Evolutionary conservation across 345 rosid genomes (phyloP), one percentile per base, ranked within the genome.

Genomic region (Hibiscus mutabilis): DNA sequence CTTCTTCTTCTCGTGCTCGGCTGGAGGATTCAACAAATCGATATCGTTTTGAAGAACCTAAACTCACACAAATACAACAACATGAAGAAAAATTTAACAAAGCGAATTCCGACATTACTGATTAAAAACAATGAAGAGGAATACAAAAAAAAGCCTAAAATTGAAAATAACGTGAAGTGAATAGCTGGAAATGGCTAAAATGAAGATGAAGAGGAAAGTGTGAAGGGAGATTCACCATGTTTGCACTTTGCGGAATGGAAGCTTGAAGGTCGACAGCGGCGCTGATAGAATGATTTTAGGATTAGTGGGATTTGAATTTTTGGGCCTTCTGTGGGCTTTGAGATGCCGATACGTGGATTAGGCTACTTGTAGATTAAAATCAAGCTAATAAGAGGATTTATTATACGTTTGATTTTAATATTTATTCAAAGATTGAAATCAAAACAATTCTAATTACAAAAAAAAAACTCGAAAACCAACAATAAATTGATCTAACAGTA

Each of bases 1-100:
- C 72, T 85, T 85, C 57, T 57, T 81, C 81, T 83, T 85, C 84
- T 85, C 86, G 29, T 81, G 80, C 77, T 85, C 88, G 4, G 82
- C 83, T 0, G 85, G 86, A 18, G 88, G 86, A 11, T 83, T 81
- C 21, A 85, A 75, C 68, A 85, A 74, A 72, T 85, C 88, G 60
- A 85, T 63, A 14, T 85, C 88, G 70, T 85, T 85, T 74, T 81
- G 83, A 29, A 83, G 86, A 73, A 83, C 84, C 84, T 83, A 2
- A 64, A 21, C 2, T 19, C 68, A 40, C 68, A 19, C 16, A 5
- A 22, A 22, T 22, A 56, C 12, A 10, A 18, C 2, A 52, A 56
- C 62, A 42, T 2, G 12, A 40, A 40, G 9, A 24, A 63, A 11
- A 0, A 25, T 19, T 9, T 6, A 46, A 15, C 14, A 24, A 6